Base-by-base conservation (phyloP, 345 rosid genomes). In the Salix purpurea region DNA sequence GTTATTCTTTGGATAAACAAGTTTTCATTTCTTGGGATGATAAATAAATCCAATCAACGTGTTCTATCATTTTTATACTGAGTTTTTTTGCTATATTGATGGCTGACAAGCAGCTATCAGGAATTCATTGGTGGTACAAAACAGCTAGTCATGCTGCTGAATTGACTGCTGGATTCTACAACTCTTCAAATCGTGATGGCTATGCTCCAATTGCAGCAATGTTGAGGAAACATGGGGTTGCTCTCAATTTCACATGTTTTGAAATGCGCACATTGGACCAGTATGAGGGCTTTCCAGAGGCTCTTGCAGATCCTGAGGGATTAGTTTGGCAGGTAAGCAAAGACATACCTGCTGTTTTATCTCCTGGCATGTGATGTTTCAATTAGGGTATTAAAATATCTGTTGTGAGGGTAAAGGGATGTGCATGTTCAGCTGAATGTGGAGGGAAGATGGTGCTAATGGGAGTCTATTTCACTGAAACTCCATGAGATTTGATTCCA, bases 121-220 rank as follows among this genome's bases (percentile, higher is more conserved):
- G 93, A 74, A 86, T 91, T 75, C 90, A 96, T 81, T 96, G 99
- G 98, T 92, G 98, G 96, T 93, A 92, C 85, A 93, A 91, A 86
- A 90, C 98, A 76, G 85, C 90, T 70, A 91, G 96, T 88, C 98
- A 96, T 83, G 97, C 99, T 66, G 94, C 99, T 75, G 98, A 96
- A 77, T 74, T 93, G 85, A 91, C 98, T 30, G 89, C 97, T 85
- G 99, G 99, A 40, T 91, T 87, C 83, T 86, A 93, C 90, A 96
- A 96, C 84, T 87, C 99, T 26, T 85, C 90, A 78, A 92, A 93
- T 79, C 90, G 90, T 64, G 97, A 93, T 87, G 99, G 99, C 66
- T 96, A 93, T 78, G 85, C 92, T 77, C 86, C 89, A 74, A 82
- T 96, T 77, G 89, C 85, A 14, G 83, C 94, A 74, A 87, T 88